These are phyloP conservation scores for Cladosporium sp. DNA, from an alignment of 2,329 filamentous ascomycete genomes.

Conservation along the genomic window DNA sequence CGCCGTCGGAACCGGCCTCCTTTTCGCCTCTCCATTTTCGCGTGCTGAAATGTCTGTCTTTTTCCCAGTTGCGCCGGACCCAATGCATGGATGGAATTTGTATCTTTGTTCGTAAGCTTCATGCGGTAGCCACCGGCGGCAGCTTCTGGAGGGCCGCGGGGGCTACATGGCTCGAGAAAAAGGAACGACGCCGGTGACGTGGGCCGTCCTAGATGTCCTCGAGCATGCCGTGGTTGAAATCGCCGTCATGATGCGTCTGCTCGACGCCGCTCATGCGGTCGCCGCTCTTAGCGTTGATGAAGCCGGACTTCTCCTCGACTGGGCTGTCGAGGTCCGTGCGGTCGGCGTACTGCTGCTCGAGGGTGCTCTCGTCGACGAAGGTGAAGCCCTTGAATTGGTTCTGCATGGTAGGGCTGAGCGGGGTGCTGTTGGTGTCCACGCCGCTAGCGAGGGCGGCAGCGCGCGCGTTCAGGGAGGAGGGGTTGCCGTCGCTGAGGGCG, in stretches of 20 bases:
- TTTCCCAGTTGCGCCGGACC: constrained; percentile 2
- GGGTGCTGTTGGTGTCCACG: constrained; percentile 76
- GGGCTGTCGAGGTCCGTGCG: constrained; percentile 28
- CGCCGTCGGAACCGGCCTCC: too few species aligned
- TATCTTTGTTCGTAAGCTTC: constrained; percentile 7
- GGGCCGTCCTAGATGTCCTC: constrained; percentile 26
- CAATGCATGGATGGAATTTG: constrained; percentile 1
- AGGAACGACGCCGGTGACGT: too few species aligned
- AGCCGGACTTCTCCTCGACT: constrained; percentile 6
- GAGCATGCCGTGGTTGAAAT: constrained; percentile 42
- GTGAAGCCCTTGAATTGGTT: constrained; percentile 98
- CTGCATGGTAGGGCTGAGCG: constrained; percentile 89
- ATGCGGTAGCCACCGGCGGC: background rate
- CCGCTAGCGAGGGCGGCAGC: constrained; percentile 80
- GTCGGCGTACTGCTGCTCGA: constrained; percentile 70
- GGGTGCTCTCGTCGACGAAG: constrained; percentile 94
- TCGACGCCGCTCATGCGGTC: constrained; percentile 50
- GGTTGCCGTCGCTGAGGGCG: constrained; percentile 76
- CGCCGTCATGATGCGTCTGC: constrained; percentile 35
- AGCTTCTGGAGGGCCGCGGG: background rate
- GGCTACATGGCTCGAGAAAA: too few species aligned
- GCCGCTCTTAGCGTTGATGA: constrained; percentile 28
- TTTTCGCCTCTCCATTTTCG: too few species aligned
- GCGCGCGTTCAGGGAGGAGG: constrained; percentile 80
- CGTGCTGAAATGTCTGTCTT: background rate